These are phyloP conservation scores for Triticum turgidum DNA, from an alignment of 176 grass and related monocot genomes.

Conservation along the genomic window DNA sequence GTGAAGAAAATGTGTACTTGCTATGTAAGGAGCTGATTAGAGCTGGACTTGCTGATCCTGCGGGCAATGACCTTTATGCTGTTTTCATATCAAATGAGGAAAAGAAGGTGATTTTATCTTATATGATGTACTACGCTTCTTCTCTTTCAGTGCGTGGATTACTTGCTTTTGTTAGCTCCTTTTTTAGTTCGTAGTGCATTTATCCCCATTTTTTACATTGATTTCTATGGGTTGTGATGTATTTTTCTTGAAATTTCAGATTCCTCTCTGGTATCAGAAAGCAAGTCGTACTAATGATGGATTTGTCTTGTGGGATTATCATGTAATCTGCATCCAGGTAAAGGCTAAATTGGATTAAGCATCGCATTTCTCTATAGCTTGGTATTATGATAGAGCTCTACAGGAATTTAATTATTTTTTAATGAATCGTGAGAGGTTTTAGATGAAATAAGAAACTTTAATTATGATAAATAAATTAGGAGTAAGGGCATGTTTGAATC, in stretches of 20 bases:
- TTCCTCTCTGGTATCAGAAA: constrained; percentile 94
- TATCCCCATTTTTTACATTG: not conserved
- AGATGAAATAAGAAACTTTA: not conserved
- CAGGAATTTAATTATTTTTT: not conserved
- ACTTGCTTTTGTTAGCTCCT: not conserved
- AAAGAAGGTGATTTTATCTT: constrained; percentile 50
- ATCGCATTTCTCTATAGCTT: constrained; percentile 5
- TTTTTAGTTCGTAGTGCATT: not conserved
- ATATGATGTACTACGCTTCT: not conserved
- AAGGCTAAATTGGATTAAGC: constrained; percentile 6
- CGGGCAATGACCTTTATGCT: constrained; percentile 65
- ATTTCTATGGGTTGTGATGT: not conserved
- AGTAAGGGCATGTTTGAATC: not conserved
- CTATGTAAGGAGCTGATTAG: constrained; percentile 70
- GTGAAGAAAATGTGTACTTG: constrained; percentile 92
- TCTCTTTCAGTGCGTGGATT: not conserved
- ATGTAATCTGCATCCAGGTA: constrained; percentile 93
- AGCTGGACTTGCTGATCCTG: constrained; percentile 52
- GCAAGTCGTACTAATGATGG: constrained; percentile 56
- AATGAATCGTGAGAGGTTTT: not conserved
- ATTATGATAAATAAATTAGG: not conserved
- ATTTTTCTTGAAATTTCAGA: constrained; percentile 34
- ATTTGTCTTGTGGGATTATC: constrained; percentile 91
- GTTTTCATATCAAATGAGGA: constrained; percentile 88
- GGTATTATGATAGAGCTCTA: not conserved